Percentiles rank a stretch among this genome's conserved stretches.
Evolutionary conservation across 106 monocot species (phyloP).

Genomic region (Allium cepa): DNA sequence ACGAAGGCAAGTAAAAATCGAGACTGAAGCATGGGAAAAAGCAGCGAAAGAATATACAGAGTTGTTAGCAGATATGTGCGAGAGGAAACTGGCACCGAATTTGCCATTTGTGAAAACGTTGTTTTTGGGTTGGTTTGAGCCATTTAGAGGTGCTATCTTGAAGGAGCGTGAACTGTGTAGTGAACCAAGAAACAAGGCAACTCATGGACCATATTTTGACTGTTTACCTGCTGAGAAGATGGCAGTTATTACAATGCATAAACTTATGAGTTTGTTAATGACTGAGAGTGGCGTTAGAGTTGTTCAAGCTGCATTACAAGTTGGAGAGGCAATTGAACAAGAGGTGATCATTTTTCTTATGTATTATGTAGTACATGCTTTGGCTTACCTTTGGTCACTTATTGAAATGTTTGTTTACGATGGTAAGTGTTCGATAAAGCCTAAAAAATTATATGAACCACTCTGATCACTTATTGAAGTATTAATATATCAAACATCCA

Average conservation of each 20-base stretch:
- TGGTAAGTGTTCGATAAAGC: too few relatives aligned
- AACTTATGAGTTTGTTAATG: conserved; percentile 89
- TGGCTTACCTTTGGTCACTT: too few relatives aligned
- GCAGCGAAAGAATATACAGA: conserved; percentile 91
- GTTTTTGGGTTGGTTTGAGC: conserved; percentile 96
- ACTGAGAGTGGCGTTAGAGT: conserved; percentile 43
- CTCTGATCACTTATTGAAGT: too few relatives aligned
- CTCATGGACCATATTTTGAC: conserved; percentile 29
- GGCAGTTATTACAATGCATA: conserved; percentile 98
- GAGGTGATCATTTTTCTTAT: conserved; percentile 42
- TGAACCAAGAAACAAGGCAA: conserved; percentile 17
- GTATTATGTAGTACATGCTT: not conserved
- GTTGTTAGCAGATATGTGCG: conserved; percentile 75
- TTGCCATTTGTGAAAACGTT: conserved; percentile 84
- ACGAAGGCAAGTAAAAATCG: conserved; percentile 69
- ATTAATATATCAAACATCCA: too few relatives aligned
- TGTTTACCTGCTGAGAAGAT: conserved; percentile 87
- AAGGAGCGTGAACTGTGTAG: conserved; percentile 47
- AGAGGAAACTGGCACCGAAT: conserved; percentile 85
- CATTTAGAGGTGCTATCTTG: conserved; percentile 48
- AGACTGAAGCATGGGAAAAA: conserved; percentile 91
- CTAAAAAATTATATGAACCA: too few relatives aligned
- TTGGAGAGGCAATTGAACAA: conserved; percentile 87
- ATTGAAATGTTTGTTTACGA: too few relatives aligned
- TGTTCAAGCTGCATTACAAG: conserved; percentile 48